Evolutionary conservation across 2,329 filamentous ascomycete genomes (phyloP).

Genomic region (Xylaria multiplex): DNA sequence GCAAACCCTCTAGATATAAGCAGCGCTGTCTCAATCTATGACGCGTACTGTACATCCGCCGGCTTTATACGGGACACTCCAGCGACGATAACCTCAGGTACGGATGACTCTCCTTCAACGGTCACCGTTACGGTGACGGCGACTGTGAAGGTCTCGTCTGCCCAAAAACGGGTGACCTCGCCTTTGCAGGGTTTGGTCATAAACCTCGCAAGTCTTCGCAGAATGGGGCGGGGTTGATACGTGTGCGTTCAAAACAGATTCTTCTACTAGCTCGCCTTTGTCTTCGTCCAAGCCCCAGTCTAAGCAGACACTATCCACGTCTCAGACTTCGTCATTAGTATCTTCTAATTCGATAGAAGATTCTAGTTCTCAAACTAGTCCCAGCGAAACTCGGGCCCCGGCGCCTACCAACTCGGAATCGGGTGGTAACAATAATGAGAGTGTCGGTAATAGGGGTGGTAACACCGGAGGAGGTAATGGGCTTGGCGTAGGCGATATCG

Average conservation of each 20-base stretch:
- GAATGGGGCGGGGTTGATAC: constrained; percentile 24
- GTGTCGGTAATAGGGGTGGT: not conserved
- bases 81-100: constrained; percentile 26
- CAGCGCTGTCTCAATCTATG: constrained; percentile 29
- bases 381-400: constrained; percentile 5
- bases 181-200: constrained; percentile 5
- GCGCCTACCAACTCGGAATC: constrained; percentile 14
- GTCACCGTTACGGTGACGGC: constrained; percentile 30
- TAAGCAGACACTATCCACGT: constrained; percentile 14
- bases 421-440: not conserved
- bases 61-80: constrained; percentile 17
- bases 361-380: constrained; percentile 7
- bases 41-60: constrained; percentile 24
- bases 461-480: not conserved
- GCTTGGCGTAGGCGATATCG: constrained; percentile 18
- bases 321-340: constrained; percentile 13
- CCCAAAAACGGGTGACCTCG: constrained; percentile 11
- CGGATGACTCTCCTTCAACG: constrained; percentile 25
- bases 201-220: constrained; percentile 13
- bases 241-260: constrained; percentile 27
- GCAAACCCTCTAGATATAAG: constrained; percentile 21
- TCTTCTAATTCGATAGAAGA: constrained; percentile 26
- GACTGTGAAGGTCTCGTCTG: constrained; percentile 25
- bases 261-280: constrained; percentile 15
- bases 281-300: constrained; percentile 13